Evolutionary conservation across 2,329 filamentous ascomycete genomes (phyloP), one percentile per base, ranked within the genome.

Genomic region (Fusarium buharicum): DNA sequence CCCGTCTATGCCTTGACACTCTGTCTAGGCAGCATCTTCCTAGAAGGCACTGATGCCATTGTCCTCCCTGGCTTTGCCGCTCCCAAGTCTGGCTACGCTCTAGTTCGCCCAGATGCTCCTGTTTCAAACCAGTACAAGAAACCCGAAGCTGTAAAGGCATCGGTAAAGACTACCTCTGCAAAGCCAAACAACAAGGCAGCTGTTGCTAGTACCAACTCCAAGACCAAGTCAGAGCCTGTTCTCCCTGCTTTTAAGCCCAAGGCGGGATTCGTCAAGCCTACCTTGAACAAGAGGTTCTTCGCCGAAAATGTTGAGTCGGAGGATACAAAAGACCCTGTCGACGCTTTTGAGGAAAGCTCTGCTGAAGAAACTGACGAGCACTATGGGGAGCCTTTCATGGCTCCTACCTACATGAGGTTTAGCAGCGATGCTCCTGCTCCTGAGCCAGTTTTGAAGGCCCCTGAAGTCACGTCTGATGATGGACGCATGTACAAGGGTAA

Each of bases 321-420:
- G 8, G 31, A 27, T 6, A 24, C 33, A n/a, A n/a, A 18, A 18
- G 33, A 36, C 46, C 18, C 28, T 10, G 22, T 6, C 1, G 24
- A 36, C 9, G 31, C 16, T 2, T 27, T 36, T 11, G 17, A 30
- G 4, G 38, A 41, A 10, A 4, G 6, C n/a, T n/a, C n/a, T n/a
- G n/a, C n/a, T 11, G 17, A 30, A 3, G 38, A 41, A 10, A 4
- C 7, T 1, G 22, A 58, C 4, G 5, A 44, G 4, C 38, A 34
- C 1, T 45, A 58, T 10, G 13, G 16, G 2, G 56, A 60, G 28
- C 56, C 56, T 2, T 27, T 60, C 10, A 60, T 59, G 56, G 31
- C 34, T n/a, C 31, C 56, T 0, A 39, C 36, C 4, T 59, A 60
- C 30, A 33, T 55, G 2, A 33, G 22, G 1, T 18, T 28, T 16